These are phyloP conservation scores for Colletotrichum sp. DNA, from an alignment of 2,329 filamentous ascomycete species.

Conservation along the genomic window DNA sequence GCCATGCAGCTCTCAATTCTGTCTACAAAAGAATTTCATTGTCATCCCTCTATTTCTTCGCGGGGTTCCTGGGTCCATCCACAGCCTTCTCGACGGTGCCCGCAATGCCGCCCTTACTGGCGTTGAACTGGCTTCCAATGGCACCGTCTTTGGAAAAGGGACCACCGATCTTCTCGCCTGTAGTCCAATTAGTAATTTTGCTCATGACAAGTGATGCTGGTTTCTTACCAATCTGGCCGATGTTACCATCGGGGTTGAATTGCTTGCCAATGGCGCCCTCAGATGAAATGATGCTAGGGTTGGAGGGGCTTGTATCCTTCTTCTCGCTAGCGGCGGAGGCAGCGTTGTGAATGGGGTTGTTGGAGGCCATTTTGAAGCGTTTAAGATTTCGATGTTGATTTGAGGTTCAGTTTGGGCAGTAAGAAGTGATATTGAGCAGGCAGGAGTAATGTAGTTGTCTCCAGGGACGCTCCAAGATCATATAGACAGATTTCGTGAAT, in stretches of 20 bases:
- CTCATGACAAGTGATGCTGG: fast-evolving
- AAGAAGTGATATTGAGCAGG: too few species aligned
- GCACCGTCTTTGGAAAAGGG: conserved; percentile 8
- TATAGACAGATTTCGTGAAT: not conserved
- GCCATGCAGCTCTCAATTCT: not conserved
- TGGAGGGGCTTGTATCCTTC: conserved; percentile 8
- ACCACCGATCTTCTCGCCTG: conserved; percentile 7
- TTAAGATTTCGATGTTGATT: not conserved
- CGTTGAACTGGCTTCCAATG: conserved; percentile 14
- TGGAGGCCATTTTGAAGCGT: conserved; percentile 1
- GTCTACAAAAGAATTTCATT: not conserved
- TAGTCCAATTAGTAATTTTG: fast-evolving
- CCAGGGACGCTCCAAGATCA: not conserved
- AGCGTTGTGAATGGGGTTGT: not conserved
- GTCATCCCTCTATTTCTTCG: not conserved
- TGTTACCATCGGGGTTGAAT: conserved; percentile 14
- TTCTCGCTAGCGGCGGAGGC: not conserved
- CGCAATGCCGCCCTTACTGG: conserved; percentile 6
- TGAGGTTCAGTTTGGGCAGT: not conserved
- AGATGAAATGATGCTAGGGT: conserved; percentile 12
- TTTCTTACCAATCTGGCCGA: conserved; percentile 10
- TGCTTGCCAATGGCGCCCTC: conserved; percentile 16
- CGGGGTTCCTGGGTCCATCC: conserved; percentile 4
- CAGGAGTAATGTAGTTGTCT: too few species aligned
- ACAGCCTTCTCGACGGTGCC: conserved; percentile 11